These are phyloP conservation scores for Talaromyces sp. DNA, from an alignment of 2,329 filamentous ascomycete species.

Conservation along the genomic window DNA sequence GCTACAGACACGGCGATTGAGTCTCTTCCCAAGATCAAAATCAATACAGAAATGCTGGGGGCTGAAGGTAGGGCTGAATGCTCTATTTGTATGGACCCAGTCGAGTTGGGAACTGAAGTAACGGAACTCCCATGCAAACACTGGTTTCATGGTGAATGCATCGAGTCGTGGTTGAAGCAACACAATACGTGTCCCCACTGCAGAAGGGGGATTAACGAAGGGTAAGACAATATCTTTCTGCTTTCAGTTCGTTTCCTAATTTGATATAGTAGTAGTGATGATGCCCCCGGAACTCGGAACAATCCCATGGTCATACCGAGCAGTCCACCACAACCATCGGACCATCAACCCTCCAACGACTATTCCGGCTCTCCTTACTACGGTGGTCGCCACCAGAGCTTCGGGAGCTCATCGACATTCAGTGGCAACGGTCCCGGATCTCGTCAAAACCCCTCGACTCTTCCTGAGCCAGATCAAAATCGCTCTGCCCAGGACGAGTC, in stretches of 20 bases:
- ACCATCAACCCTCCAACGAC: not conserved
- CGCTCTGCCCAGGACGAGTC: not conserved
- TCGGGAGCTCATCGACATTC: not conserved
- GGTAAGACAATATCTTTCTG: slow-evolving; percentile 18
- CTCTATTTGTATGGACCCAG: slow-evolving; percentile 89
- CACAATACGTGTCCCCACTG: slow-evolving; percentile 82
- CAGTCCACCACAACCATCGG: slow-evolving; percentile 7
- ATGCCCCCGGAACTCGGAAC: slow-evolving; percentile 7
- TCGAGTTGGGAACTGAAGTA: slow-evolving; percentile 67
- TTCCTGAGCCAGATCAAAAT: slow-evolving; percentile 1
- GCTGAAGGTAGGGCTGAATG: slow-evolving; percentile 70
- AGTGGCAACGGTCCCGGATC: not conserved
- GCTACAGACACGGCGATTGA: slow-evolving; percentile 71
- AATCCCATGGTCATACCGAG: slow-evolving; percentile 12
- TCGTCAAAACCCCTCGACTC: not conserved
- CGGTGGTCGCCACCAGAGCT: not conserved
- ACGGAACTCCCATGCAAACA: slow-evolving; percentile 80
- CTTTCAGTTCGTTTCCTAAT: not conserved
- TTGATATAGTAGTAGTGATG: slow-evolving; percentile 3
- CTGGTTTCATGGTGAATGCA: slow-evolving; percentile 86
- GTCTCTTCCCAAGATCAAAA: slow-evolving; percentile 63
- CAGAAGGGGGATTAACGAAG: slow-evolving; percentile 33
- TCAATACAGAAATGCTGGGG: slow-evolving; percentile 66
- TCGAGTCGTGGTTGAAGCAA: slow-evolving; percentile 76
- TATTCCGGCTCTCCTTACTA: not conserved